Evolutionary conservation across 306 rosid species (phyloP).

Genomic region (barrel medic (Medicago truncatula)): DNA sequence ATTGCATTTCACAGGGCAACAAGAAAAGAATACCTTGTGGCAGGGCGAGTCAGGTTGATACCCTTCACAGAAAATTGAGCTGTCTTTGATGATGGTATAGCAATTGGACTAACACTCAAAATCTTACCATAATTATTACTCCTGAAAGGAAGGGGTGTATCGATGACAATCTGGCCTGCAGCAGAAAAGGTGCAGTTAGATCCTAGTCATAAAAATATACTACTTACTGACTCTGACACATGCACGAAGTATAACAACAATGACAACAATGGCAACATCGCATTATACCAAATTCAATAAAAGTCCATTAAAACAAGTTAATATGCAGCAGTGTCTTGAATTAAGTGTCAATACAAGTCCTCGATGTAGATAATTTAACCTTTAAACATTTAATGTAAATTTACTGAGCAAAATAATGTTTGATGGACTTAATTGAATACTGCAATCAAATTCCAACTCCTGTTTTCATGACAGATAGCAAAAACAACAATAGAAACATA

Average conservation of each 20-base stretch:
- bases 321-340: slow-evolving; percentile 9
- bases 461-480: slow-evolving; percentile 33
- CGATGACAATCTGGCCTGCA: slow-evolving; percentile 79
- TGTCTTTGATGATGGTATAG: slow-evolving; percentile 66
- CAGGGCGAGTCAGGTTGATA: slow-evolving; percentile 61
- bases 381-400: slow-evolving; percentile 20
- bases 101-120: slow-evolving; percentile 78
- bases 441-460: slow-evolving; percentile 13
- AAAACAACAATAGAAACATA: slow-evolving; percentile 25
- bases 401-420: slow-evolving; percentile 25
- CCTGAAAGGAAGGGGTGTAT: slow-evolving; percentile 70
- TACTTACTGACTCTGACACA: slow-evolving; percentile 3
- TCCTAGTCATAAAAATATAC: slow-evolving; percentile 32
- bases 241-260: slow-evolving; percentile 20
- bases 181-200: slow-evolving; percentile 43
- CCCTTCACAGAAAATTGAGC: slow-evolving; percentile 81
- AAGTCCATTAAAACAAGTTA: slow-evolving; percentile 30
- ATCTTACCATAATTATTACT: slow-evolving; percentile 61
- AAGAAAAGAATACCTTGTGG: slow-evolving; percentile 60
- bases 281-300: slow-evolving; percentile 7
- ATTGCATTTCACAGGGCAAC: slow-evolving; percentile 22
- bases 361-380: neutral
- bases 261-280: slow-evolving; percentile 13
- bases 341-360: slow-evolving; percentile 1
- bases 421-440: slow-evolving; percentile 22